phyloP scores from a whole-genome alignment of 1,139 yeast genomes.

The Candida anutae region DNA sequence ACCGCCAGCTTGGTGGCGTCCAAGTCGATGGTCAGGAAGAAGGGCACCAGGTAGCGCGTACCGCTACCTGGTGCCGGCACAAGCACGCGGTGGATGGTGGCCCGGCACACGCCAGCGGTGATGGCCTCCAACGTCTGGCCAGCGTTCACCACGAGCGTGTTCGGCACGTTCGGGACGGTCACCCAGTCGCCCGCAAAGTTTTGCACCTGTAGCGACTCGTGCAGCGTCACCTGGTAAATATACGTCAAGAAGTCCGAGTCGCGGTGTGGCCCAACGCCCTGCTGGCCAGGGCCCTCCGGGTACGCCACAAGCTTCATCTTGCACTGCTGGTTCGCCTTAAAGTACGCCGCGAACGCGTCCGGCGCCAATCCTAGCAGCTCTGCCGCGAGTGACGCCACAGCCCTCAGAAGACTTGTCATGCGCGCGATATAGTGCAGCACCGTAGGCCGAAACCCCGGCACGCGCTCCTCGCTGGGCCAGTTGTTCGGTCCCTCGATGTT shows the following conservation, averaged over 20 bases:
- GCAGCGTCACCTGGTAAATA: slow-evolving; percentile 50
- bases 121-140: slow-evolving; percentile 51
- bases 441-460: slow-evolving; percentile 44
- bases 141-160: slow-evolving; percentile 43
- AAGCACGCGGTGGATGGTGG: slow-evolving; percentile 61
- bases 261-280: slow-evolving; percentile 68
- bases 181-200: slow-evolving; percentile 60
- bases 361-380: slow-evolving; percentile 46
- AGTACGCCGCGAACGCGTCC: slow-evolving; percentile 40
- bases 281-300: slow-evolving; percentile 36
- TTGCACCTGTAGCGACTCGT: slow-evolving; percentile 53
- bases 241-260: slow-evolving; percentile 60
- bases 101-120: slow-evolving; percentile 47
- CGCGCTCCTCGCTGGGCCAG: slow-evolving; percentile 44
- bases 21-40: slow-evolving; percentile 46
- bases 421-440: slow-evolving; percentile 39
- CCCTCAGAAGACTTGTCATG: slow-evolving; percentile 39
- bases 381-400: slow-evolving; percentile 40
- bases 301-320: slow-evolving; percentile 49
- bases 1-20: slow-evolving; percentile 33
- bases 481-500: slow-evolving; percentile 60
- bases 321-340: slow-evolving; percentile 45
- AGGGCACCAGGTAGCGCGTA: slow-evolving; percentile 46
- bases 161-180: slow-evolving; percentile 35
- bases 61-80: slow-evolving; percentile 49